Base-by-base conservation (phyloP, 495 filamentous ascomycete species). In the Cetradonia linearis region DNA sequence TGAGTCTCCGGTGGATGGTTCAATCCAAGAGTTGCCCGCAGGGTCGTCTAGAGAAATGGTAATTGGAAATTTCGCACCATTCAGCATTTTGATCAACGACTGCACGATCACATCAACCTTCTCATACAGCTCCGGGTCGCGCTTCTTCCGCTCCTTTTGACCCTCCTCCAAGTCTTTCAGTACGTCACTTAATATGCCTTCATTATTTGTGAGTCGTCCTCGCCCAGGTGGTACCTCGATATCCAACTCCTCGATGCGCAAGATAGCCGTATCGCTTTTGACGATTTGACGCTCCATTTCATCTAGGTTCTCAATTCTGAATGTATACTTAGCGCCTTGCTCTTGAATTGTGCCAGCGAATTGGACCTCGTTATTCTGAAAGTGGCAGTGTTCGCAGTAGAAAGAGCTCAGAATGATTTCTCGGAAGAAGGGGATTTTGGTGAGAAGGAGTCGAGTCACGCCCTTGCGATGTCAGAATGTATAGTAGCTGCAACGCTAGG, bases 361-460 rank as follows among this genome's bases (percentile, higher is more conserved):
- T 69, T 96, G 91, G 60, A 97, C 84, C 67, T 95, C 89, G 70
- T 90, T 91, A 76, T 96, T 92, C 59, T 82, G 78, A 72, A 95
- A 88, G 69, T 83, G 72, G 75, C 93, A 99, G 69, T 95, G 81
- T 1, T 86, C 80, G 74, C 93, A 99, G 62, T 82, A 82, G 76
- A 99, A 99, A 50, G 91, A 96, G 83, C 95, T 95, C 64, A 99
- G 81, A 63, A 99, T 89, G 61, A 97, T 83, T 70, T 99, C 93
- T 68, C 89, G 87, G 79, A 99, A 97, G 77, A 84, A 96, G 25
- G 93, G 94, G 25, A 99, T 95, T 52, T 84, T 82, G 49, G 92
- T 91, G 42, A 97, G 81, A 27, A 97, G 78, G 28, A 98, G 78
- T 52, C 87, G 83, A 11, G 93, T 98, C 0, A 72, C 83, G 72